Evolutionary conservation across 2,329 filamentous ascomycete genomes (phyloP).

Genomic region (Colletotrichum nymphaeae): DNA sequence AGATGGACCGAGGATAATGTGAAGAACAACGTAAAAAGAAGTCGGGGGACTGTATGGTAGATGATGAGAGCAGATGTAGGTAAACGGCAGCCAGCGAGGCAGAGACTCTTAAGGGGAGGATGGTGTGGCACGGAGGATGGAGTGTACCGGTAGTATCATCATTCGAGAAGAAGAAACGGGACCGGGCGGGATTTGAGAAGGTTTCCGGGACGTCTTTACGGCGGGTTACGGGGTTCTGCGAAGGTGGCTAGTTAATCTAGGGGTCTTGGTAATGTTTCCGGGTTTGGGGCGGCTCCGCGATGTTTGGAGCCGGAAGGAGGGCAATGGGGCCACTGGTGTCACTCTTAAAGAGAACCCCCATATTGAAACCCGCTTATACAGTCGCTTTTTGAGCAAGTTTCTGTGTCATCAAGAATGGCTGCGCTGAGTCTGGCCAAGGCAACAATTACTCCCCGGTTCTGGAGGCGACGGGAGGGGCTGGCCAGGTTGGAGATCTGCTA

Average conservation of each 20-base stretch:
- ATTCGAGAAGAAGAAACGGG: conserved; percentile 9
- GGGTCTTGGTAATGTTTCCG: conserved; percentile 23
- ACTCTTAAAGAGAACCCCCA: neutral
- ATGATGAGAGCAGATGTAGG: neutral
- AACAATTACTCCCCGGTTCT: neutral
- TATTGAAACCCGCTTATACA: neutral
- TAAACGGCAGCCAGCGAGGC: neutral
- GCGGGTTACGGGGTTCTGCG: neutral
- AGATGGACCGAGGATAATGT: neutral
- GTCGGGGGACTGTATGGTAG: neutral
- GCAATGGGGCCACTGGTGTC: neutral
- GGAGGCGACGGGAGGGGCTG: neutral
- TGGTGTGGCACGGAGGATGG: conserved; percentile 7
- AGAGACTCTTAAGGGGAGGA: conserved; percentile 8
- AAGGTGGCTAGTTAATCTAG: conserved; percentile 9
- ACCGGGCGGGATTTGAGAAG: conserved; percentile 24
- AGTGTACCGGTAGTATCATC: conserved; percentile 4
- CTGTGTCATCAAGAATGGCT: conserved; percentile 9
- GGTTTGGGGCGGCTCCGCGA: conserved; percentile 14
- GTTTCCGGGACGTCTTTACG: neutral
- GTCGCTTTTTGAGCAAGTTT: conserved; percentile 24
- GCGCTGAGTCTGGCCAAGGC: neutral
- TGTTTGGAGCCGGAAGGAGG: conserved; percentile 6
- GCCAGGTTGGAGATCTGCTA: neutral
- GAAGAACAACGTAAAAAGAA: neutral